These are phyloP conservation scores for Sporisorium exsertum DNA, from an alignment of 1,284 basidiomycete genomes.

Conservation along the genomic window DNA sequence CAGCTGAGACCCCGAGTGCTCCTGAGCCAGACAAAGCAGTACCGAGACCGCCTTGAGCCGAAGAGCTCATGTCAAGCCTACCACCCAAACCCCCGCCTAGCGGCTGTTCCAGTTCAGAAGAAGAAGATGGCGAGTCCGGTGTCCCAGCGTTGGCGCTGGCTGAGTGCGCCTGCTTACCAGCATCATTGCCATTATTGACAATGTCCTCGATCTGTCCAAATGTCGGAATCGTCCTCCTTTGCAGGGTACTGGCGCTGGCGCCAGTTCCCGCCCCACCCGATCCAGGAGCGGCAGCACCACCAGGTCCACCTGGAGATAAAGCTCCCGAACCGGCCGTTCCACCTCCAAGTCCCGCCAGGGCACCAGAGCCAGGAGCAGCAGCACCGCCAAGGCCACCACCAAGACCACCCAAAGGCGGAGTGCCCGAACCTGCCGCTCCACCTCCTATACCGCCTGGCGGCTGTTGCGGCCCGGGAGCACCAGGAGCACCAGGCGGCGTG, in stretches of 20 bases:
- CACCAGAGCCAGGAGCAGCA: no score
- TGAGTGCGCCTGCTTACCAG: not conserved
- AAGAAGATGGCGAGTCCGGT: not conserved
- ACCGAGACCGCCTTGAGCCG: not conserved
- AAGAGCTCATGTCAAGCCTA: no score
- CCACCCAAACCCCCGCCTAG: not conserved
- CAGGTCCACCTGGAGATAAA: no score
- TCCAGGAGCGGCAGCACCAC: no score
- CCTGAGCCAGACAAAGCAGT: not conserved
- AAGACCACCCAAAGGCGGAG: no score
- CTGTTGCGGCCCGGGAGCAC: not conserved
- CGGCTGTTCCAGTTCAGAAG: not conserved
- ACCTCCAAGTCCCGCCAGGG: no score
- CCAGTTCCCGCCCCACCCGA: no score
- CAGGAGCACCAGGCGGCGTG: not conserved
- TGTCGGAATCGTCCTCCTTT: not conserved
- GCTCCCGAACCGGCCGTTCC: no score
- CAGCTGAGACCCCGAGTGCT: no score
- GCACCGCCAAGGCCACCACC: no score
- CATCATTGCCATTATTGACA: slow-evolving; percentile 5
- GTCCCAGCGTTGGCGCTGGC: not conserved
- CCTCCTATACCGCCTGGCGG: not conserved
- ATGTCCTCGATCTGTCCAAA: slow-evolving; percentile 13
- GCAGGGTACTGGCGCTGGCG: no score
- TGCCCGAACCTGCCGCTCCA: no score